Evolutionary conservation across 169 alveolate genomes (phyloP).

Genomic region (Eimeria necatrix): DNA sequence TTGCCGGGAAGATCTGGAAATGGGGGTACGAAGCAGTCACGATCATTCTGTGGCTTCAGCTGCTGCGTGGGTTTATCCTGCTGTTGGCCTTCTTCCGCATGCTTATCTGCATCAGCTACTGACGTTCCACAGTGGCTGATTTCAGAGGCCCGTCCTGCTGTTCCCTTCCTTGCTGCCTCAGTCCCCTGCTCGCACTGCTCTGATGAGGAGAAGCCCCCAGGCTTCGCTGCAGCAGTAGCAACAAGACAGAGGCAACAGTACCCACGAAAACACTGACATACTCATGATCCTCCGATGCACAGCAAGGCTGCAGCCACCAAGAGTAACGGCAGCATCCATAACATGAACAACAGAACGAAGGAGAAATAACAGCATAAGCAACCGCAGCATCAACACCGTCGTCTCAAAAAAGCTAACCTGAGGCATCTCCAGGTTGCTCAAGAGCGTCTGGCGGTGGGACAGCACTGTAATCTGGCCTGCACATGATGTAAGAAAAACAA

Average conservation of each 20-base stretch:
- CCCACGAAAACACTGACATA: too few species aligned
- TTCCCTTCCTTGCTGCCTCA: conserved; percentile 22
- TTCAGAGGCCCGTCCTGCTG: background rate
- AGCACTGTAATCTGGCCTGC: conserved; percentile 50
- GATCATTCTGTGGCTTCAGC: background rate
- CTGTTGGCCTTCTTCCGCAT: background rate
- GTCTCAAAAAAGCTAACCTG: background rate
- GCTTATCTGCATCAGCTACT: background rate
- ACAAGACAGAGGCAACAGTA: background rate
- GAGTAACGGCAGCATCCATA: background rate
- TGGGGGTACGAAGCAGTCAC: conserved; percentile 55
- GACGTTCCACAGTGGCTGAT: background rate
- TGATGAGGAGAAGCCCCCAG: background rate
- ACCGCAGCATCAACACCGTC: conserved; percentile 17
- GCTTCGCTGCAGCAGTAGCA: conserved; percentile 7
- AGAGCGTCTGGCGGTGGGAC: conserved; percentile 62
- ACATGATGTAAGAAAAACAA: background rate
- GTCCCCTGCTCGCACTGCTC: conserved; percentile 30
- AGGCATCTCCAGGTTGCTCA: background rate
- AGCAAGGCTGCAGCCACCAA: background rate
- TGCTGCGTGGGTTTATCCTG: background rate
- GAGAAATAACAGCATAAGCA: background rate
- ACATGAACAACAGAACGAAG: background rate
- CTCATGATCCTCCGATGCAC: too few species aligned
- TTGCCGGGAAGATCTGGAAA: conserved; percentile 26